phyloP scores from a whole-genome alignment of 2,329 filamentous ascomycete species.

The Fusarium fracticaudum region DNA sequence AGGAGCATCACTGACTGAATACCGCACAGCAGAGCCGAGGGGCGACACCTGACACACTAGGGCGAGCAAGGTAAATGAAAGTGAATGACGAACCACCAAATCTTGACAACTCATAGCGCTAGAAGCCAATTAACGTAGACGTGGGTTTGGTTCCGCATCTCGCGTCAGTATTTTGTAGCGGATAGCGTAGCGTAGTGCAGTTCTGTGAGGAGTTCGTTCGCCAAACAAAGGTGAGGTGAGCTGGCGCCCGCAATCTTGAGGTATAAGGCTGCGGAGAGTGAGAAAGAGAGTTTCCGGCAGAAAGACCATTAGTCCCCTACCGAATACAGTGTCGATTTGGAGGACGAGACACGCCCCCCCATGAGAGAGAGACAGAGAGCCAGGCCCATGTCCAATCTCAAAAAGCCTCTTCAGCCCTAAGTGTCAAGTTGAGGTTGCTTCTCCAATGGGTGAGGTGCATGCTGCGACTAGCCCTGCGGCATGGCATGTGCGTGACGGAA shows the following conservation, averaged over 20 bases:
- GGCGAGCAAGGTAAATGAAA: background rate
- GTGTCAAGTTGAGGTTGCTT: slow-evolving; percentile 26
- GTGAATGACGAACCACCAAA: slow-evolving; percentile 7
- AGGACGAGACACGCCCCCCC: background rate
- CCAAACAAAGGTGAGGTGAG: background rate
- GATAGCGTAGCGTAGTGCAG: background rate
- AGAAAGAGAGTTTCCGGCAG: background rate
- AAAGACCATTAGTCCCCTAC: background rate
- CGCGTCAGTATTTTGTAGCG: slow-evolving; percentile 19
- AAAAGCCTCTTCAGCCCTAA: slow-evolving; percentile 34
- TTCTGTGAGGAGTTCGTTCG: background rate
- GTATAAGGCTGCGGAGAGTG: slow-evolving; percentile 11
- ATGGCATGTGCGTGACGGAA: slow-evolving; percentile 28
- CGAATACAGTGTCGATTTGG: slow-evolving; percentile 23
- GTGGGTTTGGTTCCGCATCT: slow-evolving; percentile 6
- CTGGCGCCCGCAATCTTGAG: slow-evolving; percentile 12
- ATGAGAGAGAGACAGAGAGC: background rate
- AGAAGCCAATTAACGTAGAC: background rate
- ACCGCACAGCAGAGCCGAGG: slow-evolving; percentile 13
- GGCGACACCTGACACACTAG: slow-evolving; percentile 28
- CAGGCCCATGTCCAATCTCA: slow-evolving; percentile 1
- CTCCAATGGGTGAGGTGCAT: slow-evolving; percentile 36
- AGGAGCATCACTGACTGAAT: background rate
- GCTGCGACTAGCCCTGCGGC: slow-evolving; percentile 35
- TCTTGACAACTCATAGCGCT: slow-evolving; percentile 18